A percentile compares a stretch with the other conserved stretches of the same genome.
Evolutionary conservation across 2,329 filamentous ascomycete genomes (phyloP).

Genomic region (Keithomyces neogunnii): DNA sequence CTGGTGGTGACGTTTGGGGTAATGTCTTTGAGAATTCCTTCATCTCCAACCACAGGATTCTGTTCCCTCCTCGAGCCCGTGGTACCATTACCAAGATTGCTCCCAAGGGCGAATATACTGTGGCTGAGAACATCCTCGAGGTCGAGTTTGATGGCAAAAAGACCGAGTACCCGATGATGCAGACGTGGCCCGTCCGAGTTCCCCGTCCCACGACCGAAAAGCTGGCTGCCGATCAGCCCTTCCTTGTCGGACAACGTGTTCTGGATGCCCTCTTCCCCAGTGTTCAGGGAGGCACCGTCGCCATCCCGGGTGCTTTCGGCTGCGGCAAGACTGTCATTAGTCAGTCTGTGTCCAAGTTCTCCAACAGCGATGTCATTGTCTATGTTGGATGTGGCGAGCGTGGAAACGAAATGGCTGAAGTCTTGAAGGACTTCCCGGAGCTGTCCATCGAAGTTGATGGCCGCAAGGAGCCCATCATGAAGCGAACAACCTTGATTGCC

Average conservation of each 20-base stretch:
- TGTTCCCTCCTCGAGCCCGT: constrained; percentile 80
- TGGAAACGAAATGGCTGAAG: constrained; percentile 99
- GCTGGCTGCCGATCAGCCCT: constrained; percentile 78
- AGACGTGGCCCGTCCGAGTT: constrained; percentile 95
- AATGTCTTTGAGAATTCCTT: constrained; percentile 94
- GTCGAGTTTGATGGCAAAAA: constrained; percentile 96
- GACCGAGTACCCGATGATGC: constrained; percentile 95
- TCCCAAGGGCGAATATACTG: constrained; percentile 84
- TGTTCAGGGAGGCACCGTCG: constrained; percentile 95
- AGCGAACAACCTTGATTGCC: constrained; percentile 95
- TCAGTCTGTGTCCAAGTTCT: constrained; percentile 98
- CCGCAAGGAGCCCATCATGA: constrained; percentile 98
- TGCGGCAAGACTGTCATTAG: constrained; percentile 99
- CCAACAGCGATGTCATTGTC: constrained; percentile 97
- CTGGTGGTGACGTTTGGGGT: constrained; percentile 93
- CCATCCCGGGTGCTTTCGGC: constrained; percentile 95
- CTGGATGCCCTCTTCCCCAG: constrained; percentile 92
- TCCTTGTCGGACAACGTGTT: constrained; percentile 94
- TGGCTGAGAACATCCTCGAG: constrained; percentile 88
- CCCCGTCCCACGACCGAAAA: constrained; percentile 89
- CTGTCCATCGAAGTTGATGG: constrained; percentile 91
- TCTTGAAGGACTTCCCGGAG: constrained; percentile 99
- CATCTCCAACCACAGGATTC: constrained; percentile 84
- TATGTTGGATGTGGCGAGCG: constrained; percentile 91
- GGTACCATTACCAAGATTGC: constrained; percentile 91